Evolutionary conservation across 2,329 filamentous ascomycete genomes (phyloP).

Genomic region (Chaetoscypha palmicola): DNA sequence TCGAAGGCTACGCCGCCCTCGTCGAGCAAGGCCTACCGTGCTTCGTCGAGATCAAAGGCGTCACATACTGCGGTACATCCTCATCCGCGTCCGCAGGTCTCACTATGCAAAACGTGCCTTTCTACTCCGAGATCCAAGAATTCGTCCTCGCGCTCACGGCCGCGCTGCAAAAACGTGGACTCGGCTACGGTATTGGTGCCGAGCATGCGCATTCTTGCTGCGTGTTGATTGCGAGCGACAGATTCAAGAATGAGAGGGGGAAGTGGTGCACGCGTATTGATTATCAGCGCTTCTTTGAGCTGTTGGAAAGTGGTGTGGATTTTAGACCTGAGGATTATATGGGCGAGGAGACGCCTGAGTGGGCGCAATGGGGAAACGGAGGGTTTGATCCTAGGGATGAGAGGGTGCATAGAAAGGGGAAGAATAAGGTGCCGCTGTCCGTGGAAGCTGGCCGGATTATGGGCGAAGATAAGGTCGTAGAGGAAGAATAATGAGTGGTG

Average conservation of each 20-base stretch:
- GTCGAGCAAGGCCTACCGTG: constrained; percentile 81
- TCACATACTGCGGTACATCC: constrained; percentile 91
- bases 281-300: constrained; percentile 79
- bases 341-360: constrained; percentile 76
- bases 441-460: constrained; percentile 12
- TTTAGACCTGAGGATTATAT: constrained; percentile 91
- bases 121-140: constrained; percentile 80
- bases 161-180: constrained; percentile 60
- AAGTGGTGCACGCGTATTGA: constrained; percentile 91
- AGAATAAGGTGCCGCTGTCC: constrained; percentile 32
- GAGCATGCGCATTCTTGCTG: constrained; percentile 96
- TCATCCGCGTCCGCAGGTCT: constrained; percentile 78
- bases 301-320: constrained; percentile 61
- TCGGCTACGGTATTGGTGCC: constrained; percentile 84
- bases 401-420: constrained; percentile 80
- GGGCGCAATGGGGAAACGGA: constrained; percentile 90
- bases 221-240: constrained; percentile 72
- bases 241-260: constrained; percentile 63
- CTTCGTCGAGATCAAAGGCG: constrained; percentile 93
- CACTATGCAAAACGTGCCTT: constrained; percentile 96
- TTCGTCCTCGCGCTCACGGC: constrained; percentile 72
- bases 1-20: constrained; percentile 79
- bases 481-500: no score
- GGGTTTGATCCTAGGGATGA: constrained; percentile 90
- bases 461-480: constrained; percentile 12